Base-by-base conservation (phyloP, 169 alveolate species). In the Cryptosporidium muris region DNA sequence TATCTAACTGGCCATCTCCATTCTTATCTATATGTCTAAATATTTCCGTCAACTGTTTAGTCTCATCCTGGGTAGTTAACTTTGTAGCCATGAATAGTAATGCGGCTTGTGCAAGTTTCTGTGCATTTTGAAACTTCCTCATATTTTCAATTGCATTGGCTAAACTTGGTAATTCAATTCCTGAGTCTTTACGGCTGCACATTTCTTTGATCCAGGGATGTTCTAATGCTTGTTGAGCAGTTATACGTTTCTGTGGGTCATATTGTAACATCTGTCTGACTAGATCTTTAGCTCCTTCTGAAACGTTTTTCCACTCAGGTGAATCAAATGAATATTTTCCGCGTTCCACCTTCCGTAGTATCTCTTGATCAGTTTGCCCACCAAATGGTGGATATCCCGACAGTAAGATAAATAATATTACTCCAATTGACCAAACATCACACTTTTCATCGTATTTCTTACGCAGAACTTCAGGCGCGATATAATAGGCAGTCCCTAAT, bases 341-440 rank as follows among this genome's bases (percentile, higher is more conserved):
- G n/a, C 85, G 81, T 85, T 90, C 92, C 40, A 97, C 97, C 81
- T 91, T 93, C 37, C 88, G 66, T 14, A 95, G 92, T 7, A 96
- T 95, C 48, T 95, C 98, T 25, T 91, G 91, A 82, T 97, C 98
- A 47, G 91, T 91, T 64, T 91, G 91, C 34, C 98, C 98, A 38
- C 95, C 94, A 82, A 97, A 97, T 9, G 98, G 98, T 0, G 97
- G 97, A 82, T 91, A 92, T 14, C 93, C 94, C 7, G 91, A 82
- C 11, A 88, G 82, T 6, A 92, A 80, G 12, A 95, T 94, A 65
- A 92, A 95, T 51, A 95, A 66, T 43, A 95, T 94, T 38, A 95
- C 96, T 25, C 98, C 98, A 63, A 95, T 92, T 43, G 96, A 91
- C 98, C 98, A 95, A 1, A 93, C 88, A 91, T 95, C 98, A 51